Base-by-base conservation (phyloP, 305 asterid species). In the Fraxinus albicans region DNA sequence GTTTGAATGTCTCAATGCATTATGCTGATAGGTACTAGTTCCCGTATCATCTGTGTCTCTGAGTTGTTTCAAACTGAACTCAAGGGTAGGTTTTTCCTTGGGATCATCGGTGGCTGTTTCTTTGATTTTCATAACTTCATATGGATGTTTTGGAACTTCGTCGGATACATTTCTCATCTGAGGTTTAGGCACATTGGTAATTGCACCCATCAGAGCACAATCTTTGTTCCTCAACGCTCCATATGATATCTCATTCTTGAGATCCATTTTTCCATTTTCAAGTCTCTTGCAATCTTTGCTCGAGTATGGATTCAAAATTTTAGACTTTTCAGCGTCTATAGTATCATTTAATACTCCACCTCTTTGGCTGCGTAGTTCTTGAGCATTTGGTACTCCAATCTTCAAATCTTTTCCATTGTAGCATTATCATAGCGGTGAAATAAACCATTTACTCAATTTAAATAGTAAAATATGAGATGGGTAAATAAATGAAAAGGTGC, bases 1-100 rank as follows among this genome's bases (percentile, higher is more conserved):
- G 75, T 80, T 90, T 5, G 93, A 90, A 77, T 84, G 93, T 67
- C 87, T 85, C 82, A 90, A 83, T 81, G 83, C 50, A 63, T 86
- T 88, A 36, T 81, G 90, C 83, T 86, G 90, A 82, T 76, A 89
- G 63, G 86, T 81, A 65, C 83, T 86, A 79, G 79, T 47, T 63
- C 88, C 90, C 55, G 82, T 73, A 77, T 84, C 87, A 72, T 83
- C 82, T 12, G 25, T 84, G 78, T 88, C 89, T 84, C 84, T 83
- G 35, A 76, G 84, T 33, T 79, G 85, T 83, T 84, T 87, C 86
- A 90, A 77, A 73, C 89, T 83, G 65, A 87, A 88, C 87, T 88
- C 87, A 36, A 85, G 88, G 42, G 85, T 79, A 63, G 88, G 91
- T 25, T 80, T 76, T 44, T 84, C 90, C 65, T 85, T 88, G 17